Evolutionary conservation across 2,329 filamentous ascomycete species (phyloP), one percentile per base, ranked within the genome.

Genomic region (Ophiostoma ips): DNA sequence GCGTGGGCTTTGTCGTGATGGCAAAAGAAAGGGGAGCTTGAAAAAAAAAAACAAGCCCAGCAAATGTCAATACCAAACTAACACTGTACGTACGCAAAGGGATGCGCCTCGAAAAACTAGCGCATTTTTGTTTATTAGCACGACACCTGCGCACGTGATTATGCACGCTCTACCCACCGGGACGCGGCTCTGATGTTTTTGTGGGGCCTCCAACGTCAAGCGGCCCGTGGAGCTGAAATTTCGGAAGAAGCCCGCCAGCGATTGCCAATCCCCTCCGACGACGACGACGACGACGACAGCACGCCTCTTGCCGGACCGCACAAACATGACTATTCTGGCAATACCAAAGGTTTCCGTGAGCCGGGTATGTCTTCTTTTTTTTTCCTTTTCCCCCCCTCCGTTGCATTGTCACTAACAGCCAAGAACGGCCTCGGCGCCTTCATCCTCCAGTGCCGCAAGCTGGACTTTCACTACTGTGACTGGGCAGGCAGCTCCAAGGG

Each of bases 401-500:
- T 28, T 8, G 15, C n/a, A 16, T 5, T 2, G 21, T n/a, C 34
- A 21, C 43, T 46, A 45, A 41, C 24, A 5, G 3, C 9, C 6
- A 46, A 96, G 89, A 96, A 98, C 72, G 92, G 92, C 75, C 76
- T 96, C 58, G 90, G 90, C 61, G 86, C 89, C 64, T 96, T 96
- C 73, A 87, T 98, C 68, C 79, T 95, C 52, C 90, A 95, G 72
- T 98, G 92, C 80, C 94, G 87, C 74, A 85, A 83, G 63, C 73
- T 98, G 66, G 87, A 95, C 66, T 87, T 98, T 63, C 86, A 94
- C 71, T 98, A 95, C 72, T 96, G 92, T 73, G 88, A 96, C 75
- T 89, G 84, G 79, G 87, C 85, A 52, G 92, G 89, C 55, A 94
- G 87, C 66, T 96, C 90, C 35, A 80, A 72, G 62, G 92, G 92